These are phyloP conservation scores for Phytophthora pinifolia DNA, from an alignment of 352 stramenopile genomes.

Conservation along the genomic window DNA sequence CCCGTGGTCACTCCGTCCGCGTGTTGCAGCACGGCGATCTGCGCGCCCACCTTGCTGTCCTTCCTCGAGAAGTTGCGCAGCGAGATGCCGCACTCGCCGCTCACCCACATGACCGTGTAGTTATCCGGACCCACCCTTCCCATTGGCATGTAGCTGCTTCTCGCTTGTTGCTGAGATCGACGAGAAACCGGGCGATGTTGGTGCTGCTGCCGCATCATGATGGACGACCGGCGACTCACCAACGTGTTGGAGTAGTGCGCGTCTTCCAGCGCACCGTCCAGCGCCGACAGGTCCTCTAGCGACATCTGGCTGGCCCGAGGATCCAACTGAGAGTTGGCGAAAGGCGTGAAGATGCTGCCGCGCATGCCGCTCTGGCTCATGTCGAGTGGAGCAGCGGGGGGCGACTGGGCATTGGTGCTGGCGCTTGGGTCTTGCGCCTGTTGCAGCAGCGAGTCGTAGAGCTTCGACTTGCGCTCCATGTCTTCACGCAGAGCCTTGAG, in stretches of 20 bases:
- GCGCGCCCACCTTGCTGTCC: constrained; percentile 68
- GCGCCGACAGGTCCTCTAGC: constrained; percentile 25
- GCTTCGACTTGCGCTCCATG: constrained; percentile 71
- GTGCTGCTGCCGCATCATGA: constrained; percentile 29
- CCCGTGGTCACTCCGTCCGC: constrained; percentile 75
- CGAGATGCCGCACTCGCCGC: constrained; percentile 83
- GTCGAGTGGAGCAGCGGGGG: not conserved
- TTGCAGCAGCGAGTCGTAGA: constrained; percentile 65
- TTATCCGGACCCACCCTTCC: constrained; percentile 16
- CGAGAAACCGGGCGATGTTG: constrained; percentile 13
- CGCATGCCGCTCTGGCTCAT: constrained; percentile 27
- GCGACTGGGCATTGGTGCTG: no score
- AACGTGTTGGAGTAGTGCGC: constrained; percentile 30
- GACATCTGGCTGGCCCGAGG: constrained; percentile 32
- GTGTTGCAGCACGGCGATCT: constrained; percentile 81
- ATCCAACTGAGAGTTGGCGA: constrained; percentile 33
- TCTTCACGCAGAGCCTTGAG: constrained; percentile 59
- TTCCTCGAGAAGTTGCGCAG: constrained; percentile 72
- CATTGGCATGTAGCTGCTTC: constrained; percentile 9
- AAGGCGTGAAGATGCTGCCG: constrained; percentile 46
- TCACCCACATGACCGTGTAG: constrained; percentile 83
- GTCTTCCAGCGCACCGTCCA: constrained; percentile 22
- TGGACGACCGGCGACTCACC: constrained; percentile 33
- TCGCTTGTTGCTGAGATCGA: constrained; percentile 7
- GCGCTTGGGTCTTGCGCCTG: not conserved